A percentile compares a stretch with the other conserved stretches of the same genome.
Evolutionary conservation across 148 eudicot genomes (phyloP).

Genomic region (Heliamphora exappendiculata): DNA sequence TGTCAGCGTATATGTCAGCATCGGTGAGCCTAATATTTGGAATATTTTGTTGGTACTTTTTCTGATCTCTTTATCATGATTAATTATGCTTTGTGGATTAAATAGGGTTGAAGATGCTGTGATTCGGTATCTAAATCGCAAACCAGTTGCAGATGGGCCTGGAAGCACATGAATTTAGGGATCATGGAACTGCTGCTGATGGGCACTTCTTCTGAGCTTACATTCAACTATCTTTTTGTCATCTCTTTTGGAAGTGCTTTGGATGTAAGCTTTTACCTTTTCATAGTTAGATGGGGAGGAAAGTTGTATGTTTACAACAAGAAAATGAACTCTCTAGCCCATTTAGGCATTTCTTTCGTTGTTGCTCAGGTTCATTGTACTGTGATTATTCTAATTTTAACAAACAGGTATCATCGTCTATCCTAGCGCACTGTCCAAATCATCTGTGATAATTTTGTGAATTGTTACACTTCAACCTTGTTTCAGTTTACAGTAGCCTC

Average conservation of each 20-base stretch:
- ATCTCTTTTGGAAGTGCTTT: constrained; percentile 8
- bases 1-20: neutral
- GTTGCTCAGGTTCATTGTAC: neutral
- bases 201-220: constrained; percentile 3
- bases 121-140: constrained; percentile 81
- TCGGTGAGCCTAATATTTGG: neutral
- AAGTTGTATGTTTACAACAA: neutral
- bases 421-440: neutral
- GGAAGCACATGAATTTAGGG: constrained; percentile 42
- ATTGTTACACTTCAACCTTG: neutral
- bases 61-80: neutral
- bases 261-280: constrained; percentile 7
- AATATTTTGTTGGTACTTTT: neutral
- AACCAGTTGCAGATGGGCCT: constrained; percentile 56
- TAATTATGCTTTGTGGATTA: neutral
- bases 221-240: neutral
- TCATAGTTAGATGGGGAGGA: neutral
- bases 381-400: neutral
- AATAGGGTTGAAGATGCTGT: constrained; percentile 97
- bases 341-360: neutral
- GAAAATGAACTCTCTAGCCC: neutral
- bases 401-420: neutral
- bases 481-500: no score
- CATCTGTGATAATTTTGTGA: neutral
- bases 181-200: constrained; percentile 1